Evolutionary conservation across 352 stramenopile genomes (phyloP), one percentile per base, ranked within the genome.

Genomic region (Phytophthora cryptogea): DNA sequence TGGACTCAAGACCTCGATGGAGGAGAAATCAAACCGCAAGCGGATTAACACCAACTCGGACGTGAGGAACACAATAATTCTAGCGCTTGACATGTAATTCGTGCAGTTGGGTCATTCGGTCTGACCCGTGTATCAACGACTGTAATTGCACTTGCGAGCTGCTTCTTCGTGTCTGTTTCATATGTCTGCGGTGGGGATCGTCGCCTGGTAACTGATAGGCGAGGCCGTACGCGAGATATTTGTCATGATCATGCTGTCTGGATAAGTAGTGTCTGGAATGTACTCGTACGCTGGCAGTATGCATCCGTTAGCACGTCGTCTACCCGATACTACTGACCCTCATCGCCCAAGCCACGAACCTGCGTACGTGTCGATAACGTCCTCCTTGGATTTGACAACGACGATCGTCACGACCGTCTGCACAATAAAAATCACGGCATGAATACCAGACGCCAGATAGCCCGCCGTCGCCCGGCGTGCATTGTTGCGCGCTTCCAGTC

Each of bases 291-390:
- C 85, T 92, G 37, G 39, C 32, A 36, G 16, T 10, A 44, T 44
- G 6, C 39, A 44, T 27, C 14, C 37, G 36, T 13, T 14, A 36
- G 32, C 36, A 10, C 0, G 17, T 44, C 39, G n/a, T 13, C n/a
- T 39, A 16, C n/a, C n/a, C n/a, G n/a, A n/a, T n/a, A n/a, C 39
- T 44, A 6, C 39, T 27, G 8, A 6, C 26, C 14, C 11, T 28
- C 33, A 5, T 39, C 33, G 33, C 42, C 9, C 2, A 52, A 26
- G 31, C n/a, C 17, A 37, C 72, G 16, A 53, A 93, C 84, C 84
- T 41, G 84, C 84, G 42, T 92, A 94, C 0, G 84, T 94, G 47
- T 94, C 84, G 36, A 94, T 94, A 13, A 91, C 80, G 59, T 90
- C 84, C 66, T 94, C 82, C 63, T 90, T 91, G 8, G 76, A 86